These are phyloP conservation scores for Hanseniaspora uvarum DNA, from an alignment of 1,139 yeast species.

Conservation along the genomic window DNA sequence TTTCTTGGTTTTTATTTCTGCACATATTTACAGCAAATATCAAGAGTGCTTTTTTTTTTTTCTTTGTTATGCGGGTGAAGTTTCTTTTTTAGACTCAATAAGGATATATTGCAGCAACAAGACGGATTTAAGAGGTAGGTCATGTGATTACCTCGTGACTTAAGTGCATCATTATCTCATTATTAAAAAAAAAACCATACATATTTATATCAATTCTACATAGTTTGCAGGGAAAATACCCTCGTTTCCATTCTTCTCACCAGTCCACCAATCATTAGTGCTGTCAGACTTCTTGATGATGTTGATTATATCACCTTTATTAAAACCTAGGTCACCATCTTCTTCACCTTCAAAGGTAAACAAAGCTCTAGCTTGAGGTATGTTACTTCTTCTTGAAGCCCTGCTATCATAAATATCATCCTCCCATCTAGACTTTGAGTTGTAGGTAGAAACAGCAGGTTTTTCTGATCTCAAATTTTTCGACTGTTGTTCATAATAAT, in stretches of 20 bases:
- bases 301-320: slow-evolving; percentile 89
- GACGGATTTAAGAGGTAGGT: background rate
- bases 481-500: slow-evolving; percentile 21
- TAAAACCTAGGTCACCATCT: slow-evolving; percentile 79
- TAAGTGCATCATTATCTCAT: background rate
- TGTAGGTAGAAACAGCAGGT: slow-evolving; percentile 8
- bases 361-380: slow-evolving; percentile 77
- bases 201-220: slow-evolving; percentile 60
- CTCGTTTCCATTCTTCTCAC: slow-evolving; percentile 65
- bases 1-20: too few species aligned
- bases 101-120: too few species aligned
- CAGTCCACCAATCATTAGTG: slow-evolving; percentile 98
- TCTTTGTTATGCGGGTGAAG: background rate
- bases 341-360: slow-evolving; percentile 75
- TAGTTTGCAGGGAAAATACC: slow-evolving; percentile 98
- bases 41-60: too few species aligned
- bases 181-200: background rate
- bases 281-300: slow-evolving; percentile 77
- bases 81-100: background rate
- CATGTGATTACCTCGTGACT: background rate
- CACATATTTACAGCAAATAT: too few species aligned
- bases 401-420: slow-evolving; percentile 65
- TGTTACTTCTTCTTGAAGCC: slow-evolving; percentile 43
- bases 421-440: slow-evolving; percentile 52
- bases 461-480: slow-evolving; percentile 14